A percentile compares a stretch with the other conserved stretches of the same genome.
These are phyloP conservation scores for Verticillium dahliae DNA, from an alignment of 2,329 filamentous ascomycete genomes.

Conservation along the genomic window DNA sequence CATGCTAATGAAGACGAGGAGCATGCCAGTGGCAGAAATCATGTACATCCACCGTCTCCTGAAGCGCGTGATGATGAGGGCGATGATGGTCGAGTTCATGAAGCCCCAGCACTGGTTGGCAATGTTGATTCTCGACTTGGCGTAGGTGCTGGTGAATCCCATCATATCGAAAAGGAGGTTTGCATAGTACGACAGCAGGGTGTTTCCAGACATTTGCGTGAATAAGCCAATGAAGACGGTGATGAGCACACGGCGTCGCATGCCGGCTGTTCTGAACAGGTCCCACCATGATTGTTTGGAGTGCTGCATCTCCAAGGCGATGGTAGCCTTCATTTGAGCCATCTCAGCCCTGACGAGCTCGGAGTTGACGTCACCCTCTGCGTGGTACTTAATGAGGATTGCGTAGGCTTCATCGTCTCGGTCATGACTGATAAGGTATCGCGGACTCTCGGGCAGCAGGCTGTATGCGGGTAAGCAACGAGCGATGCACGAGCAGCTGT, in stretches of 20 bases:
- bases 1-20: slow-evolving; percentile 46
- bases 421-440: slow-evolving; percentile 21
- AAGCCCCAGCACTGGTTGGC: slow-evolving; percentile 37
- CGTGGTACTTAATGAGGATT: slow-evolving; percentile 34
- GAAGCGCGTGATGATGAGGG: slow-evolving; percentile 38
- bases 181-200: slow-evolving; percentile 40
- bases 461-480: neutral
- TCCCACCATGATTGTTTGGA: slow-evolving; percentile 44
- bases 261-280: slow-evolving; percentile 40
- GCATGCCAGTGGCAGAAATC: slow-evolving; percentile 42
- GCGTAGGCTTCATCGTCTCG: slow-evolving; percentile 20
- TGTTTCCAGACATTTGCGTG: slow-evolving; percentile 46
- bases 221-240: slow-evolving; percentile 42
- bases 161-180: slow-evolving; percentile 38
- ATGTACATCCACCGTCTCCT: slow-evolving; percentile 43
- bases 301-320: slow-evolving; percentile 45
- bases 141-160: slow-evolving; percentile 30
- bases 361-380: slow-evolving; percentile 41
- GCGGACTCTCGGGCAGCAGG: slow-evolving; percentile 21
- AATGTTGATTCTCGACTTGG: slow-evolving; percentile 40
- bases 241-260: slow-evolving; percentile 41
- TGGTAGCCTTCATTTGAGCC: slow-evolving; percentile 50
- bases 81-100: slow-evolving; percentile 31
- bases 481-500: slow-evolving; percentile 11
- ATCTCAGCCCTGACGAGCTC: slow-evolving; percentile 51